Base-by-base conservation (phyloP, 805 yeast species). In the Barnettozyma siamensis region DNA sequence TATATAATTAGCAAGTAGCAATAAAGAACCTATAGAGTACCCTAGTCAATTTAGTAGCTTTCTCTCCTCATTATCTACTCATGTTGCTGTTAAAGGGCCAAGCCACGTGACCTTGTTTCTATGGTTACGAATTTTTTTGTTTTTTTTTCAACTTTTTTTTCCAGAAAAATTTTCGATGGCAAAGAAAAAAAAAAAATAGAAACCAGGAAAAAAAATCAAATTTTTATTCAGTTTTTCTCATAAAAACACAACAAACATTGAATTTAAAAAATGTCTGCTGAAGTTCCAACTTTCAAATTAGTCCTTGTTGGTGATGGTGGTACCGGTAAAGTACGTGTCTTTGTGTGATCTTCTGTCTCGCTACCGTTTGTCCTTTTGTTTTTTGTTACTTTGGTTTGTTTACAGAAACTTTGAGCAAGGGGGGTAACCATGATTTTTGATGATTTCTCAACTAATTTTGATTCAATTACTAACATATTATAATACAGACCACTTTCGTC, bases 251-350 rank as follows among this genome's bases (percentile, higher is more conserved):
- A 26, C 36, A 31, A 34, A 26, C 35, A 31, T 21, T 23, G 19
- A 20, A 31, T 23, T 17, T 16, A 32, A 26, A n/a, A 27, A 52
- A 80, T 81, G 86, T 79, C 85, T 59, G 58, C 55, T 50, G 83
- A 80, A 75, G 94, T 88, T 69, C 98, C 99, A 58, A 87, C 96
- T 55, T 93, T 93, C 73, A 93, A 93, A 77, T 81, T 93, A 69
- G 99, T 93, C 61, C 82, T 93, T 63, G 99, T 93, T 72, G 99
- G 99, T 68, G 99, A 93, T 67, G 99, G 99, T 78, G 99, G 99
- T 81, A 93, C 99, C 70, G 99, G 99, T 75, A 93, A 93, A 72
- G 81, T 75, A 59, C 53, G 78, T 53, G 78, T 72, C 13, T 23
- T 15, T 11, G 15, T 15, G 12, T 30, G 7, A 9, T 18, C 21